Conservation (phyloP, 176 grass and related monocot species). For the Cenchrus americanus region DNA sequence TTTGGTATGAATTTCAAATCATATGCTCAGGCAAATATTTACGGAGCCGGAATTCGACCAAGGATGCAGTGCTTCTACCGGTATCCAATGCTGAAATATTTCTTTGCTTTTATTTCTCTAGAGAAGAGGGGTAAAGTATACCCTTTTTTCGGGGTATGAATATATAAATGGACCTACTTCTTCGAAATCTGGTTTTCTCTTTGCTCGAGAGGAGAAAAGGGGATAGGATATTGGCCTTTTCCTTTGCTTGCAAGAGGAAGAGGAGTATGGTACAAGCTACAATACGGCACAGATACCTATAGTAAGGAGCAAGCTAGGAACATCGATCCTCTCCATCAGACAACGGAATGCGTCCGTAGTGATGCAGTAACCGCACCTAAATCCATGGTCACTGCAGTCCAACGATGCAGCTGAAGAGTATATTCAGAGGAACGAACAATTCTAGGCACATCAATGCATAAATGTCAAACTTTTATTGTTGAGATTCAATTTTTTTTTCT, state of each 20-base stretch:
- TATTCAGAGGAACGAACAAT: too few relatives aligned
- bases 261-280: slow-evolving; percentile 25
- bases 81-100: neutral
- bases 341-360: neutral
- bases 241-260: neutral
- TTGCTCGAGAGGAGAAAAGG: neutral
- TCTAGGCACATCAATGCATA: too few relatives aligned
- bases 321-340: neutral
- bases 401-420: too few relatives aligned
- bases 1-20: too few relatives aligned
- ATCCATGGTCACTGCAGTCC: too few relatives aligned
- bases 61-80: neutral
- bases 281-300: neutral
- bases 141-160: neutral
- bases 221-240: neutral
- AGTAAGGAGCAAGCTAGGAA: too few relatives aligned
- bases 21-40: too few relatives aligned
- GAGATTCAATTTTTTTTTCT: too few relatives aligned
- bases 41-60: neutral
- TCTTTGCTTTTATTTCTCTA: neutral
- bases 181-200: neutral
- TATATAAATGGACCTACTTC: neutral
- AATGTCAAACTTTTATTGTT: too few relatives aligned
- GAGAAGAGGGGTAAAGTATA: neutral
- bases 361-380: neutral